Evolutionary conservation across 352 stramenopile species (phyloP).

Genomic region (Aphanomyces cochlioides): DNA sequence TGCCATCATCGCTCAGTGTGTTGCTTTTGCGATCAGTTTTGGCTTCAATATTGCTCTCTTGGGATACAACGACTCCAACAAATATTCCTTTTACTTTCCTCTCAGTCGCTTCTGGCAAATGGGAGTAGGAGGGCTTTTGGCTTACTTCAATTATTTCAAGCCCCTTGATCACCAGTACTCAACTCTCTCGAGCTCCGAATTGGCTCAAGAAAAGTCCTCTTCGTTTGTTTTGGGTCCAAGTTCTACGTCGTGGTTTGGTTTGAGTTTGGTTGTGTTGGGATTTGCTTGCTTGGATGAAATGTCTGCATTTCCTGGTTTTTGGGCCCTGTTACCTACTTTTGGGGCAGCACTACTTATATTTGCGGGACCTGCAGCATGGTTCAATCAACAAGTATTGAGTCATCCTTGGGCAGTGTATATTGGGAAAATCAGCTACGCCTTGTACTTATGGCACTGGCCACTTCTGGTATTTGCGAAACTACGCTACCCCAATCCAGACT

Average conservation of each 20-base stretch:
- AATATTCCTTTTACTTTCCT: slow-evolving; percentile 30
- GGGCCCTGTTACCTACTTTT: slow-evolving; percentile 11
- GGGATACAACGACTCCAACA: not conserved
- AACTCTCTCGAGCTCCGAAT: not conserved
- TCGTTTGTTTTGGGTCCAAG: not conserved
- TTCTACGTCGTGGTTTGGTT: not conserved
- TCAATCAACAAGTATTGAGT: not conserved
- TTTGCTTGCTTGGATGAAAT: slow-evolving; percentile 10
- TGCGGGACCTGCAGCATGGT: not conserved
- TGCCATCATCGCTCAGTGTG: not conserved
- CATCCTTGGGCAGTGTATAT: not conserved
- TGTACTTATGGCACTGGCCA: slow-evolving; percentile 16
- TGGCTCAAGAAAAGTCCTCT: not conserved
- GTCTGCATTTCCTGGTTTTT: slow-evolving; percentile 17
- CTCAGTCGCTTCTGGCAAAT: slow-evolving; percentile 28
- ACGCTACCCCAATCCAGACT: slow-evolving; percentile 1
- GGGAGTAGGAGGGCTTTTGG: not conserved
- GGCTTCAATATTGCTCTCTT: slow-evolving; percentile 18
- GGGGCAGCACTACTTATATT: slow-evolving; percentile 9
- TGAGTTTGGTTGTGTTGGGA: not conserved
- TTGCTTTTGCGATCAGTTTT: not conserved
- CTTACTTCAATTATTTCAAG: not conserved
- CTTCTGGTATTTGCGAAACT: slow-evolving; percentile 17
- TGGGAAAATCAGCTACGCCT: slow-evolving; percentile 11
- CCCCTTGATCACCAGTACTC: not conserved